Conservation (phyloP, 148 eudicot genomes). For the Linanthus parryae region DNA sequence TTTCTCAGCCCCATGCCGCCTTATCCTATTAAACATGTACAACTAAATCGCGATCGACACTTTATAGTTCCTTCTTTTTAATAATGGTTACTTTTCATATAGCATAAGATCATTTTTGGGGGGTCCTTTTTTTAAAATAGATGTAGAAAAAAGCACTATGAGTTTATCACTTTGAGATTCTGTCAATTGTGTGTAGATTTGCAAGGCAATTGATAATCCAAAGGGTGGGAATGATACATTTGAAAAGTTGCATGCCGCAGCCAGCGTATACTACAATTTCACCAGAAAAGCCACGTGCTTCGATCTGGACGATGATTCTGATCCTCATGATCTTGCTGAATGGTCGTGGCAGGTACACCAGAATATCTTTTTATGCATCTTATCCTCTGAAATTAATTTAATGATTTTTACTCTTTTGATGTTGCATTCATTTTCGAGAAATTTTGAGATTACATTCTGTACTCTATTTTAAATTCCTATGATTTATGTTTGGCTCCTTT, state of each 20-base stretch:
- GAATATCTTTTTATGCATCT: too few species aligned
- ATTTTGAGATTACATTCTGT: too few species aligned
- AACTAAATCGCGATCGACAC: background rate
- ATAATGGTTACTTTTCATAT: too few species aligned
- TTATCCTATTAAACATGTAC: conserved; percentile 69
- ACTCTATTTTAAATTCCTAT: too few species aligned
- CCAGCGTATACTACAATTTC: conserved; percentile 66
- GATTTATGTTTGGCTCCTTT: too few species aligned
- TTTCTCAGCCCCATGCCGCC: conserved; percentile 72
- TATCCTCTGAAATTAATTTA: too few species aligned
- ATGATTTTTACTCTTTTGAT: too few species aligned
- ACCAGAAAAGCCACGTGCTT: conserved; percentile 54
- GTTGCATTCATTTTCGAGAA: too few species aligned
- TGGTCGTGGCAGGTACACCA: conserved; percentile 94
- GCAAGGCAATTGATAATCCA: conserved; percentile 77
- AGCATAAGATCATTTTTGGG: background rate
- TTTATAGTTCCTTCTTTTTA: too few species aligned
- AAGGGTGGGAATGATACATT: conserved; percentile 47
- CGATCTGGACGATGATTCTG: conserved; percentile 31
- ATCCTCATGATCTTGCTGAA: conserved; percentile 55
- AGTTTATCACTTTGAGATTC: background rate
- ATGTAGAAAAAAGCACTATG: background rate
- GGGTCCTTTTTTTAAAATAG: background rate
- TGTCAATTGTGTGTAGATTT: conserved; percentile 43
- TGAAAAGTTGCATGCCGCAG: conserved; percentile 62